Evolutionary conservation across 2,329 filamentous ascomycete genomes (phyloP), one percentile per base, ranked within the genome.

Genomic region (Botrytis cinerea): DNA sequence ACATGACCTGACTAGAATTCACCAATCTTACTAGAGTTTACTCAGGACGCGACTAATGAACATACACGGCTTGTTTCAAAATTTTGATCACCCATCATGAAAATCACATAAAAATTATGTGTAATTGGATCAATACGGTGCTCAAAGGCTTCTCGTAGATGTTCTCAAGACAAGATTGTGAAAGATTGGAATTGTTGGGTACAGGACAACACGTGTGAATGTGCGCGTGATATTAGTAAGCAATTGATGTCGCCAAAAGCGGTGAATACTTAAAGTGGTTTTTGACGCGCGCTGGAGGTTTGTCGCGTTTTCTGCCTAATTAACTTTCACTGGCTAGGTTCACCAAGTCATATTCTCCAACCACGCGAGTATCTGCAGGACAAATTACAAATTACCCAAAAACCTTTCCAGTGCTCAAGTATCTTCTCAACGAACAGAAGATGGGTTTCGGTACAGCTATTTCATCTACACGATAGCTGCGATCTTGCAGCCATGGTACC

Each of bases 401-500:
- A 64, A 28, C 9, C 28, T 45, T 35, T 28, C n/a, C 64, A 25
- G 25, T 12, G 8, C 45, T 22, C 18, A 4, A 20, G 4, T n/a
- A 7, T 25, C 38, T 28, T 32, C 28, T 35, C 18, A 28, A 20
- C 32, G 18, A 38, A 38, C 22, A 62, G 48, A 73, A 73, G 71
- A 73, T 73, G 71, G 66, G 71, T 73, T 48, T 45, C 66, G 35
- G 35, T 73, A 38, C 35, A 57, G 28, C 35, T 62, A 45, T 48
- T 54, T 48, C n/a, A 57, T 38, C 32, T 57, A 60, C 38, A 69
- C 60, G 59, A 71, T 68, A 74, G 72, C 54, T 57, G 48, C 68
- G 76, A 75, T 75, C 76, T 77, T 76, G 75, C 78, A 80, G 79
- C 76, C 76, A 81, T 81, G 80, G 78, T 80, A 76, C 74, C 78